A percentile compares a stretch with the other conserved stretches of the same genome.
Evolutionary conservation across 768 basidiomycete genomes (phyloP).

Genomic region (Leccinum incarnatum): DNA sequence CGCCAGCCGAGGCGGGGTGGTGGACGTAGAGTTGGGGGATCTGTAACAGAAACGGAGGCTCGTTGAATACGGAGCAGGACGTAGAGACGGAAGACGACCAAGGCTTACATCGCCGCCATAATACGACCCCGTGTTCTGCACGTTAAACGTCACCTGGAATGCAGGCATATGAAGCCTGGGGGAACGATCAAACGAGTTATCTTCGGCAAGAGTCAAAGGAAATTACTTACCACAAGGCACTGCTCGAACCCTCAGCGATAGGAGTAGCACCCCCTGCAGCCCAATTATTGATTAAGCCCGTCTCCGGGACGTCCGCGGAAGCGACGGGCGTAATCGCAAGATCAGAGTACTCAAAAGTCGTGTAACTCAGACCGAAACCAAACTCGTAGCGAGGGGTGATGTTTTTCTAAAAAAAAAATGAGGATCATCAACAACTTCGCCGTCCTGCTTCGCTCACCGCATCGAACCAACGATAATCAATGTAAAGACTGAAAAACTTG

Average conservation of each 20-base stretch:
- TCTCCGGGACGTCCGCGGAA: slow-evolving; percentile 30
- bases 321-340: slow-evolving; percentile 47
- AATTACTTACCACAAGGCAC: slow-evolving; percentile 57
- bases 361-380: slow-evolving; percentile 87
- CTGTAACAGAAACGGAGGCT: slow-evolving; percentile 29
- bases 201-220: neutral
- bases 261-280: slow-evolving; percentile 55
- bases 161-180: slow-evolving; percentile 64
- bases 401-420: slow-evolving; percentile 41
- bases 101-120: slow-evolving; percentile 62
- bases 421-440: neutral
- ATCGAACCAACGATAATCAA: slow-evolving; percentile 76
- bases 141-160: slow-evolving; percentile 58
- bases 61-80: neutral
- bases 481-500: slow-evolving; percentile 41
- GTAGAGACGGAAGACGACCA: neutral
- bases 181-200: neutral
- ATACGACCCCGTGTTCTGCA: slow-evolving; percentile 61
- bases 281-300: slow-evolving; percentile 48
- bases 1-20: slow-evolving; percentile 57
- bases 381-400: slow-evolving; percentile 85
- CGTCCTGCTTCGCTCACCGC: slow-evolving; percentile 42
- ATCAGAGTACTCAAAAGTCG: slow-evolving; percentile 69
- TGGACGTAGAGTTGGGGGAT: slow-evolving; percentile 76
- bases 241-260: slow-evolving; percentile 53